A percentile compares a stretch with the other conserved stretches of the same genome.
phyloP scores from a whole-genome alignment of 2,329 filamentous ascomycete species.

The Hortaea werneckii region DNA sequence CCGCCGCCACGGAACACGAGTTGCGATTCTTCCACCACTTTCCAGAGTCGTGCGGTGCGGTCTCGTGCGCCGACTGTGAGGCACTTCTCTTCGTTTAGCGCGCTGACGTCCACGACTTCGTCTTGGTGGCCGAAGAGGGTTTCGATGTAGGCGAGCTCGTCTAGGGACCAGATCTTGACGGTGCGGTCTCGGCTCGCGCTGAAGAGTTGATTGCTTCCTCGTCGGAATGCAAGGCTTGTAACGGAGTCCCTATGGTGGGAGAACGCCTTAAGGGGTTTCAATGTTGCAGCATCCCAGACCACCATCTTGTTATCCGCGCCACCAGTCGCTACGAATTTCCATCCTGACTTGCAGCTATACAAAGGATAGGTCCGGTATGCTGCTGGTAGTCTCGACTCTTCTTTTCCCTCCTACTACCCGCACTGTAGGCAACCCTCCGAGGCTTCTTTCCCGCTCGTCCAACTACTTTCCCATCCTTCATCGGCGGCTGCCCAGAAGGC shows the following conservation, averaged over 20 bases:
- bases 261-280: conserved; percentile 74
- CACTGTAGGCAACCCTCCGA: conserved; percentile 51
- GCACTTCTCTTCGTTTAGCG: conserved; percentile 76
- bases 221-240: conserved; percentile 71
- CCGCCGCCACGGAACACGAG: conserved; percentile 87
- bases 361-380: conserved; percentile 70
- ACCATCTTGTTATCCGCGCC: conserved; percentile 76
- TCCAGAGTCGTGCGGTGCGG: conserved; percentile 87
- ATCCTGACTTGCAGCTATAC: conserved; percentile 76
- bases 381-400: conserved; percentile 65
- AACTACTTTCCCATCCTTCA: conserved; percentile 6
- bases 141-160: conserved; percentile 88
- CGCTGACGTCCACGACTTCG: conserved; percentile 72
- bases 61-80: conserved; percentile 85
- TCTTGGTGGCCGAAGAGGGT: conserved; percentile 96
- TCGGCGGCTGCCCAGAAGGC: conserved; percentile 37
- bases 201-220: conserved; percentile 71
- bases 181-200: conserved; percentile 84
- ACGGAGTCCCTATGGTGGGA: conserved; percentile 82
- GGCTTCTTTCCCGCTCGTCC: conserved; percentile 42
- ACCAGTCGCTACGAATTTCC: conserved; percentile 84
- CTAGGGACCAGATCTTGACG: conserved; percentile 88
- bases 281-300: conserved; percentile 72
- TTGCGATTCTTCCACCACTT: conserved; percentile 89
- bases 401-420: conserved; percentile 50